A percentile compares a stretch with the other conserved stretches of the same genome.
phyloP scores from a whole-genome alignment of 257 asterid species.

The Solanum rostratum region DNA sequence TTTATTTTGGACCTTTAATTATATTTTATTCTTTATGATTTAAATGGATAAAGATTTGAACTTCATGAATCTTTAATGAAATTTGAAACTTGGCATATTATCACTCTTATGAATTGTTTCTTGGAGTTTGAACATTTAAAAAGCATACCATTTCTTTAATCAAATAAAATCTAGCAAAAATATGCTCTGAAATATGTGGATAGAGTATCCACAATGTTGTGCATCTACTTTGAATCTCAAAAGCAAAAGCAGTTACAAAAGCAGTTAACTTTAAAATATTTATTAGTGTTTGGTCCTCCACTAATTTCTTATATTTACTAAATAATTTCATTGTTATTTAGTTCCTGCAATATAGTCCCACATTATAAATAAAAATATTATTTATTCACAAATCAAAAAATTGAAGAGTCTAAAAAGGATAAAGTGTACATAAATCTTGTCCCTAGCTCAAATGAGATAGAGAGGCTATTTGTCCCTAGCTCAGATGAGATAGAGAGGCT shows the following conservation, averaged over 20 bases:
- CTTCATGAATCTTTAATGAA: neutral
- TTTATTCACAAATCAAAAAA: neutral
- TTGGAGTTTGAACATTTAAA: neutral
- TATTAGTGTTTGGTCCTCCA: neutral
- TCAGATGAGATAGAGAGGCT: neutral
- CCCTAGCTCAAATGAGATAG: neutral
- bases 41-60: neutral
- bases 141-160: accelerated
- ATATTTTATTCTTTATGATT: too few species aligned
- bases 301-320: neutral
- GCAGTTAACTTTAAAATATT: neutral
- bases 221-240: neutral
- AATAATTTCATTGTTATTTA: neutral
- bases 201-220: neutral
- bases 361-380: neutral
- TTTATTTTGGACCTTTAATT: neutral
- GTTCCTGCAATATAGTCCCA: neutral
- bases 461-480: neutral
- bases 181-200: neutral
- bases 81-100: neutral
- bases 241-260: neutral
- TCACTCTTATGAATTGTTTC: neutral
- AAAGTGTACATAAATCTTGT: neutral
- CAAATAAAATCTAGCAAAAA: neutral
- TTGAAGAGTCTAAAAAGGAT: too few species aligned